A percentile compares a stretch with the other conserved stretches of the same genome.
These are phyloP conservation scores for Cylindricascospora bacillispora DNA, from an alignment of 1,139 yeast genomes.

Conservation along the genomic window DNA sequence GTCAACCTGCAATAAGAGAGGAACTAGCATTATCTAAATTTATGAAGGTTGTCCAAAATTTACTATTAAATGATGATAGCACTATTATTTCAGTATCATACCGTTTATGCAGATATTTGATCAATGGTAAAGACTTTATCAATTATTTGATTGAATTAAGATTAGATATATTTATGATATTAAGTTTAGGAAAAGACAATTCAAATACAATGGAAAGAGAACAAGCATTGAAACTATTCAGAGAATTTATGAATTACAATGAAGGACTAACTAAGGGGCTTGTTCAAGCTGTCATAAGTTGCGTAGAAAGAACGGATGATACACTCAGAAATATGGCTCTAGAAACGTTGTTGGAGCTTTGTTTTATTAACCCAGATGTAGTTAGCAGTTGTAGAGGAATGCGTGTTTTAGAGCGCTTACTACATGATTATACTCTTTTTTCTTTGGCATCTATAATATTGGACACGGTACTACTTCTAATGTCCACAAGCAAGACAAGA, in stretches of 20 bases:
- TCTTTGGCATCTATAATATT: conserved; percentile 45
- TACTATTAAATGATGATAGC: conserved; percentile 45
- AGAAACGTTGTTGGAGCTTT: conserved; percentile 64
- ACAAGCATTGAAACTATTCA: conserved; percentile 63
- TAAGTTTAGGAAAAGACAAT: conserved; percentile 47
- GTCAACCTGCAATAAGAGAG: conserved; percentile 48
- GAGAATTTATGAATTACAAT: conserved; percentile 45
- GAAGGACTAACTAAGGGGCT: conserved; percentile 49
- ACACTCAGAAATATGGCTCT: conserved; percentile 39
- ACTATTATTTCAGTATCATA: conserved; percentile 68
- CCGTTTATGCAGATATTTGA: conserved; percentile 54
- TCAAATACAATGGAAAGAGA: conserved; percentile 51
- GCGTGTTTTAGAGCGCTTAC: conserved; percentile 41
- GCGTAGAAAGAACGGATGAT: conserved; percentile 54
- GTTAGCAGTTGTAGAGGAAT: conserved; percentile 57
- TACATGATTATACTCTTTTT: conserved; percentile 47
- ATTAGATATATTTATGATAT: conserved; percentile 50
- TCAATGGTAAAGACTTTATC: conserved; percentile 41
- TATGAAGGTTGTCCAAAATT: conserved; percentile 44
- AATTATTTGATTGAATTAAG: conserved; percentile 37
- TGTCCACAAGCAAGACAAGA: conserved; percentile 51
- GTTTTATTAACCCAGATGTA: conserved; percentile 48
- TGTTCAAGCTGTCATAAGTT: conserved; percentile 57
- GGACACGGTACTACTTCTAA: conserved; percentile 42
- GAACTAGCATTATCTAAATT: conserved; percentile 56